A percentile compares a stretch with the other conserved stretches of the same genome.
phyloP scores from a whole-genome alignment of 2,329 filamentous ascomycete genomes.

The Diaporthe batatas region DNA sequence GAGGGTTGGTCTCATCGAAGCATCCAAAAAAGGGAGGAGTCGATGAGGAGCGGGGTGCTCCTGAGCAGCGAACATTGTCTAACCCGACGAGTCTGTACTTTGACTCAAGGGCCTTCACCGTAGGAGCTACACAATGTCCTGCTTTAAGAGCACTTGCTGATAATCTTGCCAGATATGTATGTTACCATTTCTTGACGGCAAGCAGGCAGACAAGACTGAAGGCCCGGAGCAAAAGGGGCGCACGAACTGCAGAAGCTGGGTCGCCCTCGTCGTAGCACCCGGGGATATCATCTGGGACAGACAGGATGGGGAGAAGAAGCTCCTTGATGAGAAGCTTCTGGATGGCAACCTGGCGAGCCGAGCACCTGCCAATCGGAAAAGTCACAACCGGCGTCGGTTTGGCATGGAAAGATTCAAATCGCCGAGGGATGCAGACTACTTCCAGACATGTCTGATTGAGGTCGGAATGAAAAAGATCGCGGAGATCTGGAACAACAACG shows the following conservation, averaged over 20 bases:
- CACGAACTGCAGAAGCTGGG: background rate
- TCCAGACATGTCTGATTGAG: slow-evolving; percentile 6
- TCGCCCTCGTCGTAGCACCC: slow-evolving; percentile 8
- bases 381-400: background rate
- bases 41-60: background rate
- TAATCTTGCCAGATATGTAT: background rate
- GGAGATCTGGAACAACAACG: background rate
- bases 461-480: slow-evolving; percentile 1
- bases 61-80: background rate
- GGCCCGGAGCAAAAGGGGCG: background rate
- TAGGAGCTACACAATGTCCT: background rate
- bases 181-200: background rate
- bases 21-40: background rate
- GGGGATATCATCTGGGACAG: background rate
- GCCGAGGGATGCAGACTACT: background rate
- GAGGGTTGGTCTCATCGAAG: background rate
- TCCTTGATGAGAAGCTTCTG: background rate
- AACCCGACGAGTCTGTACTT: background rate
- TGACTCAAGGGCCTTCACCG: background rate
- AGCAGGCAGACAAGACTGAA: background rate
- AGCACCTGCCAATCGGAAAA: slow-evolving; percentile 7
- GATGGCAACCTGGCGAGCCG: background rate
- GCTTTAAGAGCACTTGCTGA: background rate
- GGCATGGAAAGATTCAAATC: background rate
- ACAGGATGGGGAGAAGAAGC: background rate